A percentile compares a stretch with the other conserved stretches of the same genome.
Evolutionary conservation across 495 filamentous ascomycete genomes (phyloP).

Genomic region (Endocarpon pusillum): DNA sequence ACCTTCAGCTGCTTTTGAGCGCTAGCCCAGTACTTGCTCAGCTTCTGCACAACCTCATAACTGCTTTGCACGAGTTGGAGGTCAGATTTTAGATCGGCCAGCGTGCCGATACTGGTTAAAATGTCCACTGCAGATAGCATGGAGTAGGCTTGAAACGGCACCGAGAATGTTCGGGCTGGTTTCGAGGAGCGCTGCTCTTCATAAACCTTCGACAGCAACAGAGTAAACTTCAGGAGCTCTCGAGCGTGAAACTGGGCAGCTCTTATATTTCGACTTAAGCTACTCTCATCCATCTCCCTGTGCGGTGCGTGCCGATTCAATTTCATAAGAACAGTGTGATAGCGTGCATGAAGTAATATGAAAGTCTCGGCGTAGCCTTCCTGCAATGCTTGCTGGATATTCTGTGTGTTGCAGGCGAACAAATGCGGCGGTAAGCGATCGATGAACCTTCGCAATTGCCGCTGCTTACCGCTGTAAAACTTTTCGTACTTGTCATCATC

Average conservation of each 20-base stretch:
- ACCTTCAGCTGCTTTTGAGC: conserved; percentile 1
- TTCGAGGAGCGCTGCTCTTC: conserved; percentile 7
- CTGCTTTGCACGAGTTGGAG: conserved; percentile 29
- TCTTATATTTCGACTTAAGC: conserved; percentile 21
- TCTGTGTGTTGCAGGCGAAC: conserved; percentile 28
- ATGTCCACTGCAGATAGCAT: conserved; percentile 31
- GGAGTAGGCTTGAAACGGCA: conserved; percentile 27
- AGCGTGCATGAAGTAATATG: conserved; percentile 42
- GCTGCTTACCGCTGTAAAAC: conserved; percentile 31
- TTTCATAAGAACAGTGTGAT: conserved; percentile 41
- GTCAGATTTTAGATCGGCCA: conserved; percentile 21
- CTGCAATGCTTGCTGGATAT: conserved; percentile 29
- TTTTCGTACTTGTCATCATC: conserved; percentile 28
- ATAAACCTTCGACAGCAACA: conserved; percentile 10
- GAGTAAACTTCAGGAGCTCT: conserved; percentile 21
- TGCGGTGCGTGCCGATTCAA: conserved; percentile 41
- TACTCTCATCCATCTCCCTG: conserved; percentile 15
- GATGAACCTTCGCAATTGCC: conserved; percentile 32
- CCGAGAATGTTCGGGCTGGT: conserved; percentile 13
- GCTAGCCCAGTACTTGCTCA: not conserved
- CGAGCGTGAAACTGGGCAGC: conserved; percentile 25
- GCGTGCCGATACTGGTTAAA: conserved; percentile 21
- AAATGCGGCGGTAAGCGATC: conserved; percentile 27
- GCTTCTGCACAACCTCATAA: conserved; percentile 23
- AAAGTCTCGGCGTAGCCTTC: conserved; percentile 33